Evolutionary conservation across 2,329 filamentous ascomycete species (phyloP), one percentile per base, ranked within the genome.

Genomic region (Beauveria asiatica): DNA sequence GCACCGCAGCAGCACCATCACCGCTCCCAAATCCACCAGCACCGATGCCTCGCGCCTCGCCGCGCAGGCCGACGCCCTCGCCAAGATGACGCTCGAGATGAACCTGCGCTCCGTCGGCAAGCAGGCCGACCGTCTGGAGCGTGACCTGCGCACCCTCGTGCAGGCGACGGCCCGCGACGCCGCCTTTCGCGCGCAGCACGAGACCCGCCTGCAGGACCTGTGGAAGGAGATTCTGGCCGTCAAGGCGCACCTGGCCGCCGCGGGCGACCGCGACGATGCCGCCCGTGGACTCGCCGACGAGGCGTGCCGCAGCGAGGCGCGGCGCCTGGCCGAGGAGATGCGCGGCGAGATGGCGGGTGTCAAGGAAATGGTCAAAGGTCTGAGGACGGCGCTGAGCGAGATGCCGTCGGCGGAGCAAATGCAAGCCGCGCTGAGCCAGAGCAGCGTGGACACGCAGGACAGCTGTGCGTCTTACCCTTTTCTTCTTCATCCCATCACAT

Each of bases 61-160:
- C 30, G 61, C 62, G 10, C 67, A 69, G 30, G 71, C 73, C 44
- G 68, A 73, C 3, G 68, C 70, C 37, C 66, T 75, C n/a, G 69
- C 73, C 5, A 66, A 63, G 46, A 74, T 75, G 70, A 74, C 70
- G 6, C 64, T 70, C n/a, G 73, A 75, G 63, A 69, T 75, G 57
- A 70, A 68, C 61, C 62, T 75, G 41, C 71, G 69, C 42, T 61
- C 66, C 37, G 62, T 75, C 25, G 56, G 61, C 30, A 58, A 60
- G 23, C 68, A 70, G 52, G 68, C 69, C 1, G 65, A 69, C 46
- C 65, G 67, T 3, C 67, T 74, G 2, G 68, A 73, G 57, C 62
- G 62, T 2, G 68, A 73, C 10, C 59, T 75, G 30, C 61, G 59
- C 7, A 59, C 61, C 19, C 68, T 75, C 7, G 66, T 69, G 8